phyloP scores from a whole-genome alignment of 2,329 filamentous ascomycete genomes.

The Trichoderma arundinaceum region DNA sequence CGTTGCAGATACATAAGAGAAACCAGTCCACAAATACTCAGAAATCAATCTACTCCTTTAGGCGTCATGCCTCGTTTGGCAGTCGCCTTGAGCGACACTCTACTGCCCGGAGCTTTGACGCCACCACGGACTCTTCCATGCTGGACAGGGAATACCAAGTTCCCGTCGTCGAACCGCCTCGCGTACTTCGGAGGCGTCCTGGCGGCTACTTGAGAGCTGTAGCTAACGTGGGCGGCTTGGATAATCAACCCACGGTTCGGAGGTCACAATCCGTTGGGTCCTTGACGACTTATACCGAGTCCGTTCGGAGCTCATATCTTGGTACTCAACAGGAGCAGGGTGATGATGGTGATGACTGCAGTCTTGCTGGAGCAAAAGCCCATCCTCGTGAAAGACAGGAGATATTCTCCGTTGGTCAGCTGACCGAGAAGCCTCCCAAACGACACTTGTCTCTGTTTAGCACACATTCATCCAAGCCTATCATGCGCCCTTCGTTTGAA shows the following conservation, averaged over 20 bases:
- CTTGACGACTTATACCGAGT: constrained; percentile 65
- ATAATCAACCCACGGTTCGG: constrained; percentile 47
- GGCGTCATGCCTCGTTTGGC: constrained; percentile 65
- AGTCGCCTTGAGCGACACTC: constrained; percentile 59
- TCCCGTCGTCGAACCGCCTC: constrained; percentile 58
- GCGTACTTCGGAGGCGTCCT: constrained; percentile 72
- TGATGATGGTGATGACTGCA: not conserved
- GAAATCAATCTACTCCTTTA: constrained; percentile 56
- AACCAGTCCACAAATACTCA: constrained; percentile 57
- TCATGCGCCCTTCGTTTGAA: constrained; percentile 80
- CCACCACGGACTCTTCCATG: constrained; percentile 62
- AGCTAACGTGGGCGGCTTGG: constrained; percentile 60
- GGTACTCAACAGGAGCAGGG: constrained; percentile 44
- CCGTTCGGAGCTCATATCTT: constrained; percentile 61
- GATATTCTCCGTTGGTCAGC: constrained; percentile 63
- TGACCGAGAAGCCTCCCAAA: constrained; percentile 58
- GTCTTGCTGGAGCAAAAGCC: not conserved
- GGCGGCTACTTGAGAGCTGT: constrained; percentile 76
- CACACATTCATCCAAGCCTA: constrained; percentile 65
- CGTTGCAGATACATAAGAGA: constrained; percentile 49
- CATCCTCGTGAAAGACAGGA: constrained; percentile 5
- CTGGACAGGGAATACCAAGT: constrained; percentile 49
- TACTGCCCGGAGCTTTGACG: constrained; percentile 66
- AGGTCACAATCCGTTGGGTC: constrained; percentile 65
- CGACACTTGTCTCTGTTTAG: constrained; percentile 61